phyloP scores from a whole-genome alignment of 306 rosid species.

The Carpinus viminea region DNA sequence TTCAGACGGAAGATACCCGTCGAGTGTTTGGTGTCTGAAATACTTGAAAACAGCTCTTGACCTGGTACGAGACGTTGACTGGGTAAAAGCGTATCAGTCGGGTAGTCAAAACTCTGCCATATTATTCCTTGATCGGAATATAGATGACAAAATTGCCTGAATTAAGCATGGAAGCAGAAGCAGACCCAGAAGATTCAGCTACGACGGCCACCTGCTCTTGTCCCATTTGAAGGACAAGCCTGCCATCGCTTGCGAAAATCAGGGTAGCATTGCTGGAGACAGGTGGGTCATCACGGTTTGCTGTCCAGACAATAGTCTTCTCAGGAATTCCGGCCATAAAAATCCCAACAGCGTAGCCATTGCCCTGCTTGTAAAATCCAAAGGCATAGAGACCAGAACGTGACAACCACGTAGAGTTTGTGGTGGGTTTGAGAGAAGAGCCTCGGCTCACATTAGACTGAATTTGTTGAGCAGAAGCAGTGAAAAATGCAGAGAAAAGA shows the following conservation, averaged over 20 bases:
- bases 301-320: conserved; percentile 39
- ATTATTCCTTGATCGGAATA: neutral
- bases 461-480: neutral
- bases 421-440: neutral
- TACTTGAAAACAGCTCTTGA: neutral
- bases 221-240: conserved; percentile 3
- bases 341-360: neutral
- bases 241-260: conserved; percentile 21
- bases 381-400: neutral
- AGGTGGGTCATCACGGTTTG: conserved; percentile 17
- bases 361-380: neutral
- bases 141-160: conserved; percentile 30
- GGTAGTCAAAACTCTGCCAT: conserved; percentile 27
- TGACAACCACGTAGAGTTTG: neutral
- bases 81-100: conserved; percentile 31
- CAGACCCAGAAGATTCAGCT: neutral
- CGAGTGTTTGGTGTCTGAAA: conserved; percentile 17
- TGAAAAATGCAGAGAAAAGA: neutral
- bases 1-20: conserved; percentile 14
- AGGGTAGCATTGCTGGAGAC: conserved; percentile 12
- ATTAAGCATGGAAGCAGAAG: conserved; percentile 25
- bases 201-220: neutral
- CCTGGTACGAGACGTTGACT: neutral
- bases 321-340: conserved; percentile 6
- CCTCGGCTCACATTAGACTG: neutral